Percentiles rank a stretch among this genome's conserved stretches.
Conservation (phyloP, 192 early-diverging fungal genomes). For the Ambispora gerdemannii region DNA sequence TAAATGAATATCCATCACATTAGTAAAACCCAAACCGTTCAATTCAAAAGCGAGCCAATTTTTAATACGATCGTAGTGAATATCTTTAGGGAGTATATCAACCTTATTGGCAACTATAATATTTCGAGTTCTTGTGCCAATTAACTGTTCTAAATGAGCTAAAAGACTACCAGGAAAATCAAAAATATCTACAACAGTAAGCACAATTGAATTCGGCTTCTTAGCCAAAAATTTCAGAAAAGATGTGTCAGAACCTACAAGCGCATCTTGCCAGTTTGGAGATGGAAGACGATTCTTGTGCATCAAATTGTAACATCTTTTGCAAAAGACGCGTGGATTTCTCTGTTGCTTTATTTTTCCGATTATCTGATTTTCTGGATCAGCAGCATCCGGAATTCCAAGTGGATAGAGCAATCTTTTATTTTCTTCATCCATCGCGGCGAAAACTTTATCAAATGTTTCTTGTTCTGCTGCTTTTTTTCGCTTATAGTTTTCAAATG, state of each 20-base stretch:
- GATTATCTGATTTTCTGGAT: not conserved
- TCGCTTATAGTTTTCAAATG: too few species aligned
- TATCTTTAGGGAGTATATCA: slow-evolving; percentile 60
- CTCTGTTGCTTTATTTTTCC: not conserved
- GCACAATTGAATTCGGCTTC: slow-evolving; percentile 47
- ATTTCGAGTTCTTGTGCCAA: slow-evolving; percentile 41
- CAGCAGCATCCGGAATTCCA: slow-evolving; percentile 32
- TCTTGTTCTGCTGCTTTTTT: slow-evolving; percentile 25
- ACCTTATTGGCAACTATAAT: slow-evolving; percentile 70
- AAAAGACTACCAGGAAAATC: slow-evolving; percentile 67
- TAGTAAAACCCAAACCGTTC: slow-evolving; percentile 14
- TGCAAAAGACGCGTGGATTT: slow-evolving; percentile 44
- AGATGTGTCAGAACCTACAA: slow-evolving; percentile 48
- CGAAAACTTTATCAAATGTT: slow-evolving; percentile 33
- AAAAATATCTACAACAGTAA: slow-evolving; percentile 62
- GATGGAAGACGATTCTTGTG: slow-evolving; percentile 47
- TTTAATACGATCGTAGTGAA: slow-evolving; percentile 47
- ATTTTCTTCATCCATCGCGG: slow-evolving; percentile 39
- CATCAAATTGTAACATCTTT: slow-evolving; percentile 63
- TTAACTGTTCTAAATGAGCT: slow-evolving; percentile 46
- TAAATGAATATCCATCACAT: slow-evolving; percentile 46
- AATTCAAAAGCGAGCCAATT: slow-evolving; percentile 50
- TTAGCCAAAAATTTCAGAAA: slow-evolving; percentile 55
- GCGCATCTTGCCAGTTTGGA: slow-evolving; percentile 45
- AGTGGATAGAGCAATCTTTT: slow-evolving; percentile 40